phyloP scores from a whole-genome alignment of 2,329 filamentous ascomycete species.

The Chlorencoelia australis region DNA sequence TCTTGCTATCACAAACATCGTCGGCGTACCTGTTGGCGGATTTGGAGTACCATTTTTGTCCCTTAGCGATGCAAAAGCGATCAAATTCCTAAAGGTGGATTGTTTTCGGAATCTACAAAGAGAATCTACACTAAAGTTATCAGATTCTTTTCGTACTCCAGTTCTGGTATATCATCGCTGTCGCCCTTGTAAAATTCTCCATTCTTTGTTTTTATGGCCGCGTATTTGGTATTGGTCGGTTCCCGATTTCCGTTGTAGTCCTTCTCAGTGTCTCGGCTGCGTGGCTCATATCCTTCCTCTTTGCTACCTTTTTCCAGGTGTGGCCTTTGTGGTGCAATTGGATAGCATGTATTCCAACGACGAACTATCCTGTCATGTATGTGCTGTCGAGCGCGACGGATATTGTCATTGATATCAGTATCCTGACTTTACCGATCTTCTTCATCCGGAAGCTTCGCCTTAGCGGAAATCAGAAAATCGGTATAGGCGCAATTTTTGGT shows the following conservation, averaged over 20 bases:
- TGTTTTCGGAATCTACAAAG: not conserved
- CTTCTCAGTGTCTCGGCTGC: not conserved
- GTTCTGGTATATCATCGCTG: not conserved
- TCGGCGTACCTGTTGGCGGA: not conserved
- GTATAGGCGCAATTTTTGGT: not conserved
- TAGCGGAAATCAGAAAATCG: not conserved
- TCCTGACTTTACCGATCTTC: not conserved
- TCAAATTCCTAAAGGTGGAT: not conserved
- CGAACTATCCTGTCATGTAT: not conserved
- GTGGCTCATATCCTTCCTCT: not conserved
- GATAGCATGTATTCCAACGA: not conserved
- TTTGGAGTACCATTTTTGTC: not conserved
- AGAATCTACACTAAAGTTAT: not conserved
- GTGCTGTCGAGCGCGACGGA: not conserved
- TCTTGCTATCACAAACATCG: not conserved
- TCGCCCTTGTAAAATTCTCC: not conserved
- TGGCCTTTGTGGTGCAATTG: not conserved
- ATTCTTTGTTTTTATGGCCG: not conserved
- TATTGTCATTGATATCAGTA: not conserved
- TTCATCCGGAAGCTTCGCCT: not conserved
- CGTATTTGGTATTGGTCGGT: not conserved
- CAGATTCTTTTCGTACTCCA: not conserved
- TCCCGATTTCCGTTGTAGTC: not conserved
- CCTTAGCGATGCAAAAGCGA: not conserved
- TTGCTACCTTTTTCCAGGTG: not conserved